phyloP scores from a whole-genome alignment of 2,329 filamentous ascomycete genomes.

The Xylariaceae sp. region DNA sequence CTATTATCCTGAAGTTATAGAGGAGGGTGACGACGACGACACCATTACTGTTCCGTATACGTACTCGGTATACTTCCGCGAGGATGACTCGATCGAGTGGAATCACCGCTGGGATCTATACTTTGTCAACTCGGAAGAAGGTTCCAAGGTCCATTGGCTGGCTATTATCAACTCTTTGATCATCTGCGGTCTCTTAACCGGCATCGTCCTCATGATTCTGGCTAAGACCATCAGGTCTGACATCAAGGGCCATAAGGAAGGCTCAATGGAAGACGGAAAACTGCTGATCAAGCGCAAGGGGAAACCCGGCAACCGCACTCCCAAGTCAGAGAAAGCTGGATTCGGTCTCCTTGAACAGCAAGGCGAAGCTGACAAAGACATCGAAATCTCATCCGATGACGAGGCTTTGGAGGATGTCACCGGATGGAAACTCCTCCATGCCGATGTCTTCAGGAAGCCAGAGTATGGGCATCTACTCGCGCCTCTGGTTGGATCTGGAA shows the following conservation, averaged over 20 bases:
- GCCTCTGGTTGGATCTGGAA: slow-evolving; percentile 81
- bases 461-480: slow-evolving; percentile 72
- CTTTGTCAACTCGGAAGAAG: slow-evolving; percentile 85
- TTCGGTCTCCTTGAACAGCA: slow-evolving; percentile 63
- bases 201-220: slow-evolving; percentile 79
- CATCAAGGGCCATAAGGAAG: slow-evolving; percentile 73
- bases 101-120: slow-evolving; percentile 84
- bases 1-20: slow-evolving; percentile 56
- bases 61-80: slow-evolving; percentile 88
- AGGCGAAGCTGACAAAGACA: slow-evolving; percentile 54
- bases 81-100: slow-evolving; percentile 82
- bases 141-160: slow-evolving; percentile 81
- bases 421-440: slow-evolving; percentile 86
- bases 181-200: slow-evolving; percentile 77
- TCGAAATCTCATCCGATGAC: slow-evolving; percentile 66
- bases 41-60: slow-evolving; percentile 78
- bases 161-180: slow-evolving; percentile 86
- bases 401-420: slow-evolving; percentile 77
- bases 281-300: slow-evolving; percentile 52
- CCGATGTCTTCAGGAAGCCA: slow-evolving; percentile 83
- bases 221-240: slow-evolving; percentile 77
- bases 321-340: slow-evolving; percentile 54
- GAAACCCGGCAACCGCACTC: slow-evolving; percentile 47
- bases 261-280: slow-evolving; percentile 68
- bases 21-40: slow-evolving; percentile 64